phyloP scores from a whole-genome alignment of 208 protist species.

The Wallacemonas rigidus region DNA sequence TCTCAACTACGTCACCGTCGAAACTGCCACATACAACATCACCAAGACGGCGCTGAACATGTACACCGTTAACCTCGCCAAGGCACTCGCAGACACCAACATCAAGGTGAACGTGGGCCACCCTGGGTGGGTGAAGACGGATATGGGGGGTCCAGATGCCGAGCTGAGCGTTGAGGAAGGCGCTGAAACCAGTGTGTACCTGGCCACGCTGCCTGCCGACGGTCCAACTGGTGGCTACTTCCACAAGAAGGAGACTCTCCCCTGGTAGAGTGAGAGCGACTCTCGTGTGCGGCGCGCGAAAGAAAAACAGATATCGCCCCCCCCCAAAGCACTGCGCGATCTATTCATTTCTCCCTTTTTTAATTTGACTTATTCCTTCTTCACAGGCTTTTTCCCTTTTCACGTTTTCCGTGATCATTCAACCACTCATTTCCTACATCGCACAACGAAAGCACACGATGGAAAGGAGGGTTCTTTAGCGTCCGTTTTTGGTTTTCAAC shows the following conservation, averaged over 20 bases:
- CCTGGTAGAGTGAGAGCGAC: conserved; percentile 42
- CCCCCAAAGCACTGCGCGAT: too few species aligned
- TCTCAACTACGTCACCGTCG: conserved; percentile 23
- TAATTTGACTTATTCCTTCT: too few species aligned
- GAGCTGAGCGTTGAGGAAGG: conserved; percentile 54
- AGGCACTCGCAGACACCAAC: conserved; percentile 47
- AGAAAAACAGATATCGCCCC: too few species aligned
- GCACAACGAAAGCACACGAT: too few species aligned
- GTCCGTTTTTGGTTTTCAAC: too few species aligned
- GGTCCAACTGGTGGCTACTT: conserved; percentile 79
- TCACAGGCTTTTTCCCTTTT: too few species aligned
- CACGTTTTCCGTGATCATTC: too few species aligned
- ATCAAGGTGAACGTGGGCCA: conserved; percentile 73
- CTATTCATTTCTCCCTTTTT: too few species aligned
- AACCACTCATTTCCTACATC: too few species aligned
- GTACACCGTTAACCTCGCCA: conserved; percentile 75
- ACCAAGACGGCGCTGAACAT: conserved; percentile 84
- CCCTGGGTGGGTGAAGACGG: conserved; percentile 74
- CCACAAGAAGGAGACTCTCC: conserved; percentile 66
- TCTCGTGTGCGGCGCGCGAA: neutral
- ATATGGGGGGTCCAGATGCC: conserved; percentile 63
- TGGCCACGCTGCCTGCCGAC: conserved; percentile 70
- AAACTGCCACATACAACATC: conserved; percentile 45
- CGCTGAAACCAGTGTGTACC: conserved; percentile 70
- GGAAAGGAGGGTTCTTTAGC: too few species aligned